Percentiles rank a stretch among this genome's conserved stretches.
Conservation (phyloP, 1,284 basidiomycete species). For the Fomes fomentarius region DNA sequence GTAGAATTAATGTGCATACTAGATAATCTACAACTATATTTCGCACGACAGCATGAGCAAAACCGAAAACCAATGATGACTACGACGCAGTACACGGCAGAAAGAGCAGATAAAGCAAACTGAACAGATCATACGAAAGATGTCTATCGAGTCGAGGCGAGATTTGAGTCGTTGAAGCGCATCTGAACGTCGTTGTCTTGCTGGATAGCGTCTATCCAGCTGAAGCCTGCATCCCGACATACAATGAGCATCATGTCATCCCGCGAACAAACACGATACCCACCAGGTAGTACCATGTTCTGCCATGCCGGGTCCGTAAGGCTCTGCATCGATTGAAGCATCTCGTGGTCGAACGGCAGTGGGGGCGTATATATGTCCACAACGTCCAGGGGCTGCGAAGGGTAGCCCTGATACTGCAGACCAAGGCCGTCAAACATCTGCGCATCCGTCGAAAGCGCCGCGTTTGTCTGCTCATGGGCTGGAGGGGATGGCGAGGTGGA, state of each 20-base stretch:
- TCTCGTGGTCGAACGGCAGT: slow-evolving; percentile 59
- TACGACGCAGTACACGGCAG: too few species aligned
- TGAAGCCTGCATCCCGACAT: slow-evolving; percentile 27
- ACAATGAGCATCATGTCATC: not conserved
- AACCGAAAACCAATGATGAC: not conserved
- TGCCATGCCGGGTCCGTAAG: slow-evolving; percentile 56
- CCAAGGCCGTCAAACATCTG: slow-evolving; percentile 17
- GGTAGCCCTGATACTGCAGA: slow-evolving; percentile 4
- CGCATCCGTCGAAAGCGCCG: slow-evolving; percentile 2
- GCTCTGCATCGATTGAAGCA: slow-evolving; percentile 63
- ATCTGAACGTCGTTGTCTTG: slow-evolving; percentile 23
- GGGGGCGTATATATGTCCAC: slow-evolving; percentile 54
- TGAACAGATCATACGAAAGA: too few species aligned
- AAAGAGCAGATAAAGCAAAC: slow-evolving; percentile 2
- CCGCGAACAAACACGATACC: slow-evolving; percentile 24
- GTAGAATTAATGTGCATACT: not conserved
- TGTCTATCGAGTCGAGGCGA: not conserved
- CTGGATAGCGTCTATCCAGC: slow-evolving; percentile 31
- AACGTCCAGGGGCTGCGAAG: slow-evolving; percentile 30
- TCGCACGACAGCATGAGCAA: slow-evolving; percentile 4
- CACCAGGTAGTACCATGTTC: slow-evolving; percentile 56
- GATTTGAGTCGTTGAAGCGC: slow-evolving; percentile 11
- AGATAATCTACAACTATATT: not conserved
- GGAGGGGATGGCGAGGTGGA: not conserved
- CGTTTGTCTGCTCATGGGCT: not conserved